Evolutionary conservation across 495 filamentous ascomycete species (phyloP), one percentile per base, ranked within the genome.

Genomic region (Pyrenula aspistea): DNA sequence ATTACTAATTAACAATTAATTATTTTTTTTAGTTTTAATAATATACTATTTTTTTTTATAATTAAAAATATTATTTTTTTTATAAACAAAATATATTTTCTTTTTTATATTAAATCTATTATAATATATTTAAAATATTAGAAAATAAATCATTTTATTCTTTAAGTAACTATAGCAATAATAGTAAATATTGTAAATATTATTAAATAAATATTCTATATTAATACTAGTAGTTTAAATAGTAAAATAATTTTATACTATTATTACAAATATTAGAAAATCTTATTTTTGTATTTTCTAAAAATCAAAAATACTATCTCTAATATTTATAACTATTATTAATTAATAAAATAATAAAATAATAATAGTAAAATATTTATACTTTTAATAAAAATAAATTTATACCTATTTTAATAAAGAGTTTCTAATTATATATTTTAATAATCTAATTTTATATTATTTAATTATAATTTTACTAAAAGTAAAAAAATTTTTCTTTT

Each of bases 381-480:
- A 42, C 15, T 42, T 42, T 8, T 42, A 8, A 42, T 42, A 42
- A 42, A 42, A 42, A 42, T 42, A 42, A 8, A 42, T 8, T 42
- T 42, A 8, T 42, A 42, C 15, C 15, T 15, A 42, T 20, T 53
- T 55, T 2, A 60, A 55, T 24, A 55, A 25, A 11, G 58, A 57
- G n/a, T 58, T 56, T 3, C 53, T 23, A 59, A 59, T 65, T 11
- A 22, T 25, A 53, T 52, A 56, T 53, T 22, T 53, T 55, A 53
- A 53, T 11, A 42, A 42, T 42, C 15, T 42, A 42, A 42, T 42
- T 42, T 42, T 42, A 8, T 42, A 42, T 15, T 15, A 53, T 10
- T 51, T 56, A 54, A 22, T 53, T 10, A 53, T 22, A 56, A 57
- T 11, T 56, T 55, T 22, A 10, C 24, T 55, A 55, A 57, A 10